A percentile compares a stretch with the other conserved stretches of the same genome.
Evolutionary conservation across 768 basidiomycete species (phyloP).

Genomic region (Leucogyrophana mollusca): DNA sequence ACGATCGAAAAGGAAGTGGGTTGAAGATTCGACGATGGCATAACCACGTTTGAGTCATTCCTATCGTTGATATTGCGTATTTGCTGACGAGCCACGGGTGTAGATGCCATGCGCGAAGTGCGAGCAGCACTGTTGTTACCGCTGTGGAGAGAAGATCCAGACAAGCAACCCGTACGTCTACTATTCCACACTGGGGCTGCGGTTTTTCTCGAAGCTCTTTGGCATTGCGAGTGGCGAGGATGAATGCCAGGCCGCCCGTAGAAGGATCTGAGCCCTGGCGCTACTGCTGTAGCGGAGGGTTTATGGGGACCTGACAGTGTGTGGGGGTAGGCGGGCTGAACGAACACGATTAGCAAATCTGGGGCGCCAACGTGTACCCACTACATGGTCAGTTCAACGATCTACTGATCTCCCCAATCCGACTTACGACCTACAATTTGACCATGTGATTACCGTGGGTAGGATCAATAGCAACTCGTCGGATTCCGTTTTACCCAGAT

Average conservation of each 20-base stretch:
- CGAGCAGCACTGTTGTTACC: constrained; percentile 77
- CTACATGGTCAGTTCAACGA: too few species aligned
- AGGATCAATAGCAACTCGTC: too few species aligned
- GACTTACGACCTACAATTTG: too few species aligned
- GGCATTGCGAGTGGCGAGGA: constrained; percentile 41
- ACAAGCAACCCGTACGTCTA: constrained; percentile 61
- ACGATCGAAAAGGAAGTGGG: constrained; percentile 70
- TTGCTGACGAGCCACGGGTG: background rate
- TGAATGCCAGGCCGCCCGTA: constrained; percentile 45
- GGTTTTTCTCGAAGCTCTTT: constrained; percentile 68
- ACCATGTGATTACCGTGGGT: too few species aligned
- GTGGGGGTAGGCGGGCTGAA: too few species aligned
- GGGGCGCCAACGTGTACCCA: too few species aligned
- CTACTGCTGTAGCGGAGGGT: too few species aligned
- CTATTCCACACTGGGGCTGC: constrained; percentile 51
- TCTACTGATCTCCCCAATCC: too few species aligned
- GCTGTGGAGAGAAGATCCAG: constrained; percentile 59
- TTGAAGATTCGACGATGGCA: constrained; percentile 64
- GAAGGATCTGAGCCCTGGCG: constrained; percentile 41
- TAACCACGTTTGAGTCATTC: constrained; percentile 71
- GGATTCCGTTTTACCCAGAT: too few species aligned
- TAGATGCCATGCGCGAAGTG: constrained; percentile 84
- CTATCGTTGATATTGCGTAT: background rate
- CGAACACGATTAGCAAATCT: too few species aligned
- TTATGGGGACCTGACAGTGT: too few species aligned